Evolutionary conservation across 176 grass and related monocot genomes (phyloP).

Genomic region (Calamus simplicifolius): DNA sequence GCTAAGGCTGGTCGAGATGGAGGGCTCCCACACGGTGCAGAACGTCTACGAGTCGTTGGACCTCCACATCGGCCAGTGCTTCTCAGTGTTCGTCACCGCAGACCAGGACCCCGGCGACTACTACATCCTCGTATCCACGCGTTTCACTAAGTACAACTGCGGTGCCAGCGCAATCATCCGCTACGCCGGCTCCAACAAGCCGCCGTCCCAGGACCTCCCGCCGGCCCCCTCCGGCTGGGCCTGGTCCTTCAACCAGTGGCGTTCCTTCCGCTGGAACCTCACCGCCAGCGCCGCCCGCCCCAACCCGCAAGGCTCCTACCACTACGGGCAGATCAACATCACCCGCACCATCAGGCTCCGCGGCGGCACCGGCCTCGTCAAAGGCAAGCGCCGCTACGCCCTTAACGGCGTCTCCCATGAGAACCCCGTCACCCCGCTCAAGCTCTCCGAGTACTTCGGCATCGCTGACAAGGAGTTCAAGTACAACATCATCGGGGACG

Average conservation of each 20-base stretch:
- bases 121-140: slow-evolving; percentile 3
- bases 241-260: slow-evolving; percentile 17
- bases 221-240: neutral
- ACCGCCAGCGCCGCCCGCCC: slow-evolving; percentile 16
- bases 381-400: slow-evolving; percentile 1
- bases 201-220: neutral
- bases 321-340: slow-evolving; percentile 13
- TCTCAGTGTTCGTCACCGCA: slow-evolving; percentile 6
- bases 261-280: slow-evolving; percentile 17
- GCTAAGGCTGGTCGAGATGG: slow-evolving; percentile 7
- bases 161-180: neutral
- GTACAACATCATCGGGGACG: slow-evolving; percentile 10
- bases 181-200: neutral
- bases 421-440: slow-evolving; percentile 6
- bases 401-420: slow-evolving; percentile 6
- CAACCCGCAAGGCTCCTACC: slow-evolving; percentile 18
- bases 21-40: slow-evolving; percentile 10
- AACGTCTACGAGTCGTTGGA: slow-evolving; percentile 7
- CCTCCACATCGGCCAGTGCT: slow-evolving; percentile 10
- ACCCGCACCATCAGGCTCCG: slow-evolving; percentile 1
- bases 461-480: slow-evolving; percentile 1
- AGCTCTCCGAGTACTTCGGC: slow-evolving; percentile 12
- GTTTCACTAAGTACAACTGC: slow-evolving; percentile 6
- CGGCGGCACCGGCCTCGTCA: neutral
- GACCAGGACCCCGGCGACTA: slow-evolving; percentile 5